Evolutionary conservation across 169 alveolate genomes (phyloP), one percentile per base, ranked within the genome.

Genomic region (Theileria annulata): DNA sequence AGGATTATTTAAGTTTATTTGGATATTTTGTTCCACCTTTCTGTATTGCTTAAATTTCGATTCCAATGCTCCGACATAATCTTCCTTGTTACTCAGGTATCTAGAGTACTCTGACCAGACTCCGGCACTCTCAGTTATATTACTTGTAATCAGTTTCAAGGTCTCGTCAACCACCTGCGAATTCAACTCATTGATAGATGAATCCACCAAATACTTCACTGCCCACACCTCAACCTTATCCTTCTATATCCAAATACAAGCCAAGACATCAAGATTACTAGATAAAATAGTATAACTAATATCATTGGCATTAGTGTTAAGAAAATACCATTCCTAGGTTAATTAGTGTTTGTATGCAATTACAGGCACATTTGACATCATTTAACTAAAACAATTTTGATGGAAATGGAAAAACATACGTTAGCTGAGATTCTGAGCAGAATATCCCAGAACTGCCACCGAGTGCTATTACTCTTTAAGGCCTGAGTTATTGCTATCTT

Each of bases 401-500:
- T 13, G 9, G 15, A 6, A 25, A 25, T 27, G 17, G 1, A 66
- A 71, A n/a, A 54, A 80, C 81, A 13, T 76, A 87, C 93, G 77
- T 77, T 31, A 21, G 85, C 71, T 15, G 93, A 77, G 23, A 86
- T 71, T 66, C 74, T 71, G 60, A 87, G 42, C 49, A 77, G 87
- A 0, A 91, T 91, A 33, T 87, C 93, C 95, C 95, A 91, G 74
- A 85, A 81, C 69, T 91, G 85, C 93, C 95, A 87, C 54, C 82
- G 86, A 71, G 79, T 77, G 63, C 71, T 78, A 48, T 91, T 76
- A 48, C 74, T 71, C 75, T 91, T 91, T 25, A 91, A 87, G 10
- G 95, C 93, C 74, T 91, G 92, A 30, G 80, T 87, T 31, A 91
- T 83, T 48, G 92, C 85, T 47, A 87, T 60, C 51, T 54, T 87